Evolutionary conservation across 2,329 filamentous ascomycete genomes (phyloP).

Genomic region (Elsinoe ampelina): DNA sequence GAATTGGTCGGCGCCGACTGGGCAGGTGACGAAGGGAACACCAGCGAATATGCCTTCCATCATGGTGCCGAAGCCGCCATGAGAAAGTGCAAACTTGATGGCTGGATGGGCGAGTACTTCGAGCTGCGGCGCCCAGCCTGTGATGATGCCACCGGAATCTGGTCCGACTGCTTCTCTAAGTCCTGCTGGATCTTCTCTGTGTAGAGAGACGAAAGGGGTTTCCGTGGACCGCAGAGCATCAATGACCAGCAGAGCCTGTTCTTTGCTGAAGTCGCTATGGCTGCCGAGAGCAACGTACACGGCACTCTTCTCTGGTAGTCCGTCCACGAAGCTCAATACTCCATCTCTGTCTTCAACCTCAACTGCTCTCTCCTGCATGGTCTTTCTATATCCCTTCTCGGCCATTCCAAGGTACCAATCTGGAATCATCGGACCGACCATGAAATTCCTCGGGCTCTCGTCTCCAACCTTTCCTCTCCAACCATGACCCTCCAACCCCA

Average conservation of each 20-base stretch:
- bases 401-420: background rate
- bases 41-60: background rate
- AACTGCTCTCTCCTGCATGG: background rate
- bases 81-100: background rate
- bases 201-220: background rate
- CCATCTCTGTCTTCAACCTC: background rate
- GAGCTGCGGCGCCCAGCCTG: background rate
- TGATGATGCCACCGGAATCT: background rate
- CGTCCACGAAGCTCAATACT: background rate
- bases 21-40: background rate
- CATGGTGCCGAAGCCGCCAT: conserved; percentile 3
- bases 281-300: conserved; percentile 1
- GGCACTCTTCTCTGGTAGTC: background rate
- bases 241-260: background rate
- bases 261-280: background rate
- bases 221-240: background rate
- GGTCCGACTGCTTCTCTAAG: background rate
- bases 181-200: background rate
- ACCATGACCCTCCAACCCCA: background rate
- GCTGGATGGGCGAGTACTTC: conserved; percentile 6
- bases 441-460: background rate
- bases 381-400: background rate
- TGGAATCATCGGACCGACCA: conserved; percentile 1
- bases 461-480: background rate
- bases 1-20: background rate